phyloP scores from a whole-genome alignment of 352 stramenopile species.

The Thraustochytrium sp. region DNA sequence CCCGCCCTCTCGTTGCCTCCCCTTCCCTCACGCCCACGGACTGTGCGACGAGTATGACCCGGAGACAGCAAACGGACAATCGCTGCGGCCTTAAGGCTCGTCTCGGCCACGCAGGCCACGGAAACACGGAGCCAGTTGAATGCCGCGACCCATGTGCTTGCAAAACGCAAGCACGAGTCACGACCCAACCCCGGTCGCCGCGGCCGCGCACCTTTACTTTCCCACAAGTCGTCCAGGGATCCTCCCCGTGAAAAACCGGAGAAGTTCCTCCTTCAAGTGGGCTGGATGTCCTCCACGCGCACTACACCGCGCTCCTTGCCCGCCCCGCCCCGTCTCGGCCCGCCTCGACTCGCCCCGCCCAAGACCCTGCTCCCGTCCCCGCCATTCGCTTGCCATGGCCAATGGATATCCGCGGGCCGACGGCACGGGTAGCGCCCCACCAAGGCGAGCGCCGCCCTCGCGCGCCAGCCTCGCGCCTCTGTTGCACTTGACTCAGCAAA shows the following conservation, averaged over 20 bases:
- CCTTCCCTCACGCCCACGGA: not conserved
- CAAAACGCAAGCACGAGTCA: not conserved
- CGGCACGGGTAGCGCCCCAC: not conserved
- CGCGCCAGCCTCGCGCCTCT: not conserved
- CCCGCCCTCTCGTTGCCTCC: too few species aligned
- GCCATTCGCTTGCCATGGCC: not conserved
- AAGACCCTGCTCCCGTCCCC: too few species aligned
- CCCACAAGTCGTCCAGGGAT: conserved; percentile 23
- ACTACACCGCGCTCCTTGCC: too few species aligned
- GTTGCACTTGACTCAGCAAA: conserved; percentile 31
- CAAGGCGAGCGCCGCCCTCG: not conserved
- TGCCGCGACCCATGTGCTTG: not conserved
- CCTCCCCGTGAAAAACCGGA: not conserved
- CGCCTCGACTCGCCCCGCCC: too few species aligned
- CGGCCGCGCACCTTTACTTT: not conserved
- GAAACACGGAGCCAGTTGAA: not conserved
- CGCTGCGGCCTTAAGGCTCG: conserved; percentile 21
- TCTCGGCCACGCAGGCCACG: not conserved
- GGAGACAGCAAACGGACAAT: conserved; percentile 25
- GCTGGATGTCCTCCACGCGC: too few species aligned
- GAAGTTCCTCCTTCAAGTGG: conserved; percentile 15
- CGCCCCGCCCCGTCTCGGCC: too few species aligned
- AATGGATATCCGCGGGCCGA: not conserved
- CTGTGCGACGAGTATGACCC: conserved; percentile 18
- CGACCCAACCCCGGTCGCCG: not conserved